Evolutionary conservation across 2,329 filamentous ascomycete species (phyloP).

Genomic region (Setomelanomma holmii): DNA sequence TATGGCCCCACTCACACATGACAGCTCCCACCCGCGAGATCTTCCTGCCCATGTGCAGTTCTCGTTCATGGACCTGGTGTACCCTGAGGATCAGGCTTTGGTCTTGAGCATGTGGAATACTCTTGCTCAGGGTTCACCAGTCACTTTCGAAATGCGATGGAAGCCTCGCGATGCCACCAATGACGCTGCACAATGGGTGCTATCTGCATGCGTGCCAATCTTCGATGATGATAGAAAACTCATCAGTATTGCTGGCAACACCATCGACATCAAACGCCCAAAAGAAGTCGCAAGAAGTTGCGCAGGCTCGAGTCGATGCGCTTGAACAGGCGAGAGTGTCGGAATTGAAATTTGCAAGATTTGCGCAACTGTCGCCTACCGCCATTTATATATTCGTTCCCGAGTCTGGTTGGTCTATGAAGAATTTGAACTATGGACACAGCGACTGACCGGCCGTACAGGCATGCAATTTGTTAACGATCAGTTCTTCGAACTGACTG

Average conservation of each 20-base stretch:
- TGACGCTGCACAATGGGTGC: conserved; percentile 33
- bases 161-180: conserved; percentile 24
- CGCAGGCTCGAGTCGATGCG: conserved; percentile 32
- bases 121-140: conserved; percentile 28
- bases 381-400: conserved; percentile 37
- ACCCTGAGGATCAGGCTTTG: conserved; percentile 30
- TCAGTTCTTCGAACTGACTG: conserved; percentile 36
- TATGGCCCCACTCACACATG: conserved; percentile 4
- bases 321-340: conserved; percentile 32
- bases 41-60: conserved; percentile 28
- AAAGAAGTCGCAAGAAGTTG: conserved; percentile 33
- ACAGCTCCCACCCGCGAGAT: conserved; percentile 30
- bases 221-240: conserved; percentile 33
- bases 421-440: no score
- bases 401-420: conserved; percentile 17
- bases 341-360: conserved; percentile 35
- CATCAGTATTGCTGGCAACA: conserved; percentile 40
- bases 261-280: conserved; percentile 42
- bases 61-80: conserved; percentile 41
- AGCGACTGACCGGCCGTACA: conserved; percentile 9
- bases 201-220: conserved; percentile 39
- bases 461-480: conserved; percentile 40
- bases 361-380: conserved; percentile 33
- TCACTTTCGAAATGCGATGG: conserved; percentile 47
- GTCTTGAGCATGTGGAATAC: conserved; percentile 43